A percentile compares a stretch with the other conserved stretches of the same genome.
Conservation (phyloP, 345 rosid genomes). For the Lumnitzera littorea region DNA sequence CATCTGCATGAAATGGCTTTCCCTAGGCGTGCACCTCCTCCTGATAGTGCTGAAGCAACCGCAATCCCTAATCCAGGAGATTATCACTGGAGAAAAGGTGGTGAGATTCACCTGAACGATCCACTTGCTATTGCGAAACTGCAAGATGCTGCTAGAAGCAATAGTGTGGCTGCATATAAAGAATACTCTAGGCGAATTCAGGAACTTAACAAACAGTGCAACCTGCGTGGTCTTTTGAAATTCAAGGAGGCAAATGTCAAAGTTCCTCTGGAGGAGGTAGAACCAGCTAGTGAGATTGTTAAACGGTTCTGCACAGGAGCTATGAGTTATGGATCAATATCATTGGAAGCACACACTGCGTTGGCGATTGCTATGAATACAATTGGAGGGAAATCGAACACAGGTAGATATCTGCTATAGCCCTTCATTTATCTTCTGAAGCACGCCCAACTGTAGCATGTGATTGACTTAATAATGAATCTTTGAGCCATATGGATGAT, state of each 20-base stretch:
- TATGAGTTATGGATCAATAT: constrained; percentile 99
- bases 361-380: constrained; percentile 92
- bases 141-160: constrained; percentile 89
- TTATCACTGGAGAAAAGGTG: constrained; percentile 97
- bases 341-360: constrained; percentile 85
- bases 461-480: neutral
- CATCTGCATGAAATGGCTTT: constrained; percentile 87
- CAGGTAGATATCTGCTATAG: constrained; percentile 42
- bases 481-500: neutral
- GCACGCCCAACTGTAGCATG: neutral
- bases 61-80: constrained; percentile 95
- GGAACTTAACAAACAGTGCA: constrained; percentile 82
- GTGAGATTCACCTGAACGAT: constrained; percentile 95
- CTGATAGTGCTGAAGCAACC: constrained; percentile 95
- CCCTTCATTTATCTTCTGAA: neutral
- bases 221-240: constrained; percentile 88
- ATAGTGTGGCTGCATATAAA: constrained; percentile 91
- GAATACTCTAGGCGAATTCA: constrained; percentile 90
- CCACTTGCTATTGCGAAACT: constrained; percentile 94
- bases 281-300: constrained; percentile 96
- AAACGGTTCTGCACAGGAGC: constrained; percentile 98
- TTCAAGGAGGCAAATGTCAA: constrained; percentile 59
- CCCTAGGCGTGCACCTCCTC: constrained; percentile 59
- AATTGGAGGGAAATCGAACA: constrained; percentile 94
- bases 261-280: constrained; percentile 80